Evolutionary conservation across 306 rosid species (phyloP).

Genomic region (Gleditsia sinensis): DNA sequence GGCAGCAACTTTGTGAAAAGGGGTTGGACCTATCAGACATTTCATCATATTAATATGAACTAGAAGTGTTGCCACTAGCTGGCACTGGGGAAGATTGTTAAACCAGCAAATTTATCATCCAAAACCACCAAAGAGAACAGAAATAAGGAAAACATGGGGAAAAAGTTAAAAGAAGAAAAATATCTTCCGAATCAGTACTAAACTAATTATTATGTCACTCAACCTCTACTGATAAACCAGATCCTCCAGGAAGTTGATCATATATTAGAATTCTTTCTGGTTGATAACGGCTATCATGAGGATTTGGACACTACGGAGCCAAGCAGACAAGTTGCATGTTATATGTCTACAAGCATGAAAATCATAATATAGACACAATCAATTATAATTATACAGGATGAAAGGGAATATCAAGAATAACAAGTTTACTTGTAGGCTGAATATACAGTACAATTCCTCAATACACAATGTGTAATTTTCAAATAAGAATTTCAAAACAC

Average conservation of each 20-base stretch:
- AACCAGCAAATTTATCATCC: constrained; percentile 26
- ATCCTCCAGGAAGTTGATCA: constrained; percentile 89
- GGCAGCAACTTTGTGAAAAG: constrained; percentile 65
- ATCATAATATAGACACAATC: constrained; percentile 34
- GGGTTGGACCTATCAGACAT: constrained; percentile 67
- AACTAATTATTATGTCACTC: constrained; percentile 11
- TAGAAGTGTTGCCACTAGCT: not conserved
- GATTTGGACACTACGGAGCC: constrained; percentile 88
- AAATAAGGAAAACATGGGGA: not conserved
- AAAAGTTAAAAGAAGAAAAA: constrained; percentile 8
- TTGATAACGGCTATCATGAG: constrained; percentile 69
- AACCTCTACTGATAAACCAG: constrained; percentile 78
- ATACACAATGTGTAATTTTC: not conserved
- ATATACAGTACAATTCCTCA: not conserved
- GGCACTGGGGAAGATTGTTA: not conserved
- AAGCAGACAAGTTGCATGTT: constrained; percentile 77
- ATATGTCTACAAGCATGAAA: constrained; percentile 59
- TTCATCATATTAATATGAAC: constrained; percentile 10
- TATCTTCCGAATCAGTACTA: constrained; percentile 5
- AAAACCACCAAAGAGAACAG: constrained; percentile 8
- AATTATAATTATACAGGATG: not conserved
- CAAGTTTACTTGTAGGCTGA: not conserved
- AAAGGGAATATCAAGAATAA: not conserved
- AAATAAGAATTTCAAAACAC: not conserved
- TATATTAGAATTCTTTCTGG: constrained; percentile 88